phyloP scores from a whole-genome alignment of 208 protist genomes.

The Leishmania amazonensis region DNA sequence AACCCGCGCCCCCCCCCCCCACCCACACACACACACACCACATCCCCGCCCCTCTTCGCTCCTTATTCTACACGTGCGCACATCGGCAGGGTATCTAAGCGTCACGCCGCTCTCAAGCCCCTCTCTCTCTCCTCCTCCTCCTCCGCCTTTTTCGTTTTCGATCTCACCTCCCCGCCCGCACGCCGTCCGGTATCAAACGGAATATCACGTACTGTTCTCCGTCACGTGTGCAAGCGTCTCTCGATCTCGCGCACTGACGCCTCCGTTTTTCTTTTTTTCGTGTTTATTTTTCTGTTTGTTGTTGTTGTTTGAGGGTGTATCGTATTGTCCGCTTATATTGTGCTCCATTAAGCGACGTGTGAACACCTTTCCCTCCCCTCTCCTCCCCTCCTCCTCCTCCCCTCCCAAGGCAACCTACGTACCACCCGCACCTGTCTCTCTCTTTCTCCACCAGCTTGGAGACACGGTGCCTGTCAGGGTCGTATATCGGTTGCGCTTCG shows the following conservation, averaged over 20 bases:
- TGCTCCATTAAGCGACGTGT: slow-evolving; percentile 6
- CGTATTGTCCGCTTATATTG: slow-evolving; percentile 2
- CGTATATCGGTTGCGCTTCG: not conserved
- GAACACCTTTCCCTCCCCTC: not conserved
- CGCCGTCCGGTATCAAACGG: not conserved
- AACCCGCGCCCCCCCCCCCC: too few relatives aligned
- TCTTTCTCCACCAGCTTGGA: not conserved
- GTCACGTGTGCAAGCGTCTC: not conserved
- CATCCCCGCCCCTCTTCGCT: not conserved
- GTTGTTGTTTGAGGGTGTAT: too few relatives aligned
- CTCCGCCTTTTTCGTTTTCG: not conserved
- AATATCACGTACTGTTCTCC: not conserved
- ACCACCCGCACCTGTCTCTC: not conserved
- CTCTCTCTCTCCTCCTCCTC: not conserved
- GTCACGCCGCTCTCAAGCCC: not conserved
- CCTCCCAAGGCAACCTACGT: not conserved
- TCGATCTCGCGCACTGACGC: not conserved
- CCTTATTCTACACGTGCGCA: not conserved
- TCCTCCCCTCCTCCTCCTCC: too few relatives aligned
- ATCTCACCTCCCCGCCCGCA: not conserved
- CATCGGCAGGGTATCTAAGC: not conserved
- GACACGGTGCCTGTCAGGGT: too few relatives aligned
- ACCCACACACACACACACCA: not conserved
- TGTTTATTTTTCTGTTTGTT: not conserved
- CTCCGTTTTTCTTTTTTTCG: not conserved